A percentile compares a stretch with the other conserved stretches of the same genome.
phyloP scores from a whole-genome alignment of 345 rosid genomes.

The Combretum micranthum region DNA sequence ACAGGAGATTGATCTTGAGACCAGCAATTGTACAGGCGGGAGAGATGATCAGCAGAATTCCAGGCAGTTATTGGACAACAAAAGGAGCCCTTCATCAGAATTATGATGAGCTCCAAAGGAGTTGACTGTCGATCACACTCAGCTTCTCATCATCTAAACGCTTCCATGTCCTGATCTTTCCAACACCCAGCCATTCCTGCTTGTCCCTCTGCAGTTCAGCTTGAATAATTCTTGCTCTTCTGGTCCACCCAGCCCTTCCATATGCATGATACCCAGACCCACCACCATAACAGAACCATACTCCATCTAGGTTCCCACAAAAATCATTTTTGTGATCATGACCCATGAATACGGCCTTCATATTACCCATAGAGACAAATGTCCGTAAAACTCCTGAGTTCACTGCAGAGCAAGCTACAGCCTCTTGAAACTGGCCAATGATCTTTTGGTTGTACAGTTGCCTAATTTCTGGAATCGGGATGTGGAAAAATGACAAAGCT shows the following conservation, averaged over 20 bases:
- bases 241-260: constrained; percentile 61
- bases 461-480: constrained; percentile 67
- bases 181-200: constrained; percentile 48
- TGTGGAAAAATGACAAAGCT: constrained; percentile 77
- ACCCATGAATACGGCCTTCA: constrained; percentile 81
- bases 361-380: constrained; percentile 62
- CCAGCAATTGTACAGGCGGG: no score
- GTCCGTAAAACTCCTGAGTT: constrained; percentile 59
- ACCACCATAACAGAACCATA: constrained; percentile 95
- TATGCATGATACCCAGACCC: constrained; percentile 93
- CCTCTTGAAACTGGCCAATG: constrained; percentile 67
- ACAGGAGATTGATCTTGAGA: no score
- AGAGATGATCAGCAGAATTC: neutral
- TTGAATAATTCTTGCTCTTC: constrained; percentile 69
- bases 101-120: constrained; percentile 39
- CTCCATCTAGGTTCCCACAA: constrained; percentile 65
- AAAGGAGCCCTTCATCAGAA: neutral
- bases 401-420: constrained; percentile 63
- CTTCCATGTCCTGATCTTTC: constrained; percentile 73
- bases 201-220: constrained; percentile 53
- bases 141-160: constrained; percentile 64
- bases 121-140: constrained; percentile 67
- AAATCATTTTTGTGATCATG: constrained; percentile 88
- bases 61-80: neutral
- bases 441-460: constrained; percentile 47